These are phyloP conservation scores for Metschnikowia baotianmanensis DNA, from an alignment of 805 yeast species.

Conservation along the genomic window DNA sequence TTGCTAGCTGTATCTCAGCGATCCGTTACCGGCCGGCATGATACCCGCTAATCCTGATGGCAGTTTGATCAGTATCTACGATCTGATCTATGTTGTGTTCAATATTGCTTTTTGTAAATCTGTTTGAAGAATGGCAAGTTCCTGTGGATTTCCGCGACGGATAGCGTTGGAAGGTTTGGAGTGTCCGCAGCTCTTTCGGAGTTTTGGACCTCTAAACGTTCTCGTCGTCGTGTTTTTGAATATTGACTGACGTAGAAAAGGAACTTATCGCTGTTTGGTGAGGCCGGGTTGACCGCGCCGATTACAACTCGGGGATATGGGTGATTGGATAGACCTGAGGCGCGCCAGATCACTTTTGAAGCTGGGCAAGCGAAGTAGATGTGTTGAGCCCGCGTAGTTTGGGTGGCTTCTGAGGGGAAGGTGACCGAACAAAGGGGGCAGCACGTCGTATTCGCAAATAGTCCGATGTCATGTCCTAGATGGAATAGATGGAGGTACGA, in stretches of 20 bases:
- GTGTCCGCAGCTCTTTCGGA: not conserved
- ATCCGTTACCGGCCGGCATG: not conserved
- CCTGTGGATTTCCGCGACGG: not conserved
- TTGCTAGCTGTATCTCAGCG: not conserved
- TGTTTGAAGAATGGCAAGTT: not conserved
- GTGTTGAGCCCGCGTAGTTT: not conserved
- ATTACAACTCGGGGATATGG: not conserved
- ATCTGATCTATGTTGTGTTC: not conserved
- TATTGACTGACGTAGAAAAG: not conserved
- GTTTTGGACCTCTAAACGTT: not conserved
- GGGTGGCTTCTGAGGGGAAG: not conserved
- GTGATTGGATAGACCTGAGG: not conserved
- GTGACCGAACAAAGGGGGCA: not conserved
- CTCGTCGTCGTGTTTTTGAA: not conserved
- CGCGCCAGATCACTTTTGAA: not conserved
- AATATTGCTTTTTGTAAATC: not conserved
- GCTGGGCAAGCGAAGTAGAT: not conserved
- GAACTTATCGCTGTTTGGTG: not conserved
- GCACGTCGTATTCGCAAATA: not conserved
- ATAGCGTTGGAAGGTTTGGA: not conserved
- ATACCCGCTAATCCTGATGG: not conserved
- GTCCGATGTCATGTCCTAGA: not conserved
- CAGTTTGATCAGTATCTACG: not conserved
- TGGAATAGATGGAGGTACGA: not conserved
- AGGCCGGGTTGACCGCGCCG: not conserved